Evolutionary conservation across 2,329 filamentous ascomycete genomes (phyloP).

Genomic region (Dactylellina cionopaga): DNA sequence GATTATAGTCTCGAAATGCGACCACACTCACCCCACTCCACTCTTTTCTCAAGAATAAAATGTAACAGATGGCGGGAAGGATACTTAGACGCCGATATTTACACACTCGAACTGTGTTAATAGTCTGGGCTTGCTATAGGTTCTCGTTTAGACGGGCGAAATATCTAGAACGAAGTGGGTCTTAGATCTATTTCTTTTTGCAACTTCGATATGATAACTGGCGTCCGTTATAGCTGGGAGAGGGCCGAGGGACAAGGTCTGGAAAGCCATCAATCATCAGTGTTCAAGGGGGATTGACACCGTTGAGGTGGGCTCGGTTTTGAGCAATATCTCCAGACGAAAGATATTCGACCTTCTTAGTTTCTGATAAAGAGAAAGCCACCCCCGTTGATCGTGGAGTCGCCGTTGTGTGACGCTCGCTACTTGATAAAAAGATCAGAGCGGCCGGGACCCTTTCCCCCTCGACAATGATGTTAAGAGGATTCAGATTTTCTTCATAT

Average conservation of each 20-base stretch:
- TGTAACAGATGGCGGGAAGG: too few relatives aligned
- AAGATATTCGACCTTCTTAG: slow-evolving; percentile 21
- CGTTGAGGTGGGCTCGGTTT: slow-evolving; percentile 24
- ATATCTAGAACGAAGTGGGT: slow-evolving; percentile 28
- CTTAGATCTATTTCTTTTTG: slow-evolving; percentile 7
- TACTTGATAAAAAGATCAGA: slow-evolving; percentile 6
- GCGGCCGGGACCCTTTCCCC: not conserved
- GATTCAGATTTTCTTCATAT: too few relatives aligned
- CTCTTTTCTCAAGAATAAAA: too few relatives aligned
- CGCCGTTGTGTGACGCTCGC: not conserved
- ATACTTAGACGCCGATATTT: too few relatives aligned
- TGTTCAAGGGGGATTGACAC: slow-evolving; percentile 10
- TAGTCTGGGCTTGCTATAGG: slow-evolving; percentile 17
- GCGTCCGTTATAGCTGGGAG: not conserved
- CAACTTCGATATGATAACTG: not conserved
- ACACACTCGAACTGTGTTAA: slow-evolving; percentile 11
- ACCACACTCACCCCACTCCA: slow-evolving; percentile 34
- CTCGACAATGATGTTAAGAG: slow-evolving; percentile 35
- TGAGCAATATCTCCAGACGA: slow-evolving; percentile 11
- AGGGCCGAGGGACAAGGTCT: slow-evolving; percentile 12
- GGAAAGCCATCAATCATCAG: slow-evolving; percentile 2
- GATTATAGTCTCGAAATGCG: slow-evolving; percentile 30
- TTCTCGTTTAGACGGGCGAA: slow-evolving; percentile 22
- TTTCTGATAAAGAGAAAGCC: slow-evolving; percentile 42
- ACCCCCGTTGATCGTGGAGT: slow-evolving; percentile 7